phyloP scores from a whole-genome alignment of 2,329 filamentous ascomycete species.

The Alternaria ethzedia region DNA sequence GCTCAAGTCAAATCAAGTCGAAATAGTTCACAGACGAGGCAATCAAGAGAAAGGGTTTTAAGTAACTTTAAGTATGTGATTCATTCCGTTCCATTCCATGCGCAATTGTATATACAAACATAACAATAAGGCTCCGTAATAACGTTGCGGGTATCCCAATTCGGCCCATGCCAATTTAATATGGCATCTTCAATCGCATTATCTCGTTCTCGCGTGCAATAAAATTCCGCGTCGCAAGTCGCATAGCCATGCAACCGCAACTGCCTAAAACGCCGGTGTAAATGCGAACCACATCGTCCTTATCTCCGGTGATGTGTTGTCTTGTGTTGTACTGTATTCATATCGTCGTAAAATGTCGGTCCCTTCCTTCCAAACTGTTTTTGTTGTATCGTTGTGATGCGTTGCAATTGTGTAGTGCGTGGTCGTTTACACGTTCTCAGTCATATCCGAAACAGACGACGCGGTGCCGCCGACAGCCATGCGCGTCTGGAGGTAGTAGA shows the following conservation, averaged over 20 bases:
- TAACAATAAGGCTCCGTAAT: neutral
- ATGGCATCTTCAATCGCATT: neutral
- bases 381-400: neutral
- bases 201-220: neutral
- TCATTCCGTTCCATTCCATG: neutral
- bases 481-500: slow-evolving; percentile 57
- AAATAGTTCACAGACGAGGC: neutral
- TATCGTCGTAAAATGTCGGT: neutral
- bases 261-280: neutral
- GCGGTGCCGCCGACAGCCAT: slow-evolving; percentile 48
- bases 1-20: neutral
- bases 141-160: slow-evolving; percentile 9
- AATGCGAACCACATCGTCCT: neutral
- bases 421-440: slow-evolving; percentile 12
- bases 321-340: neutral
- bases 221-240: neutral
- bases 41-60: neutral
- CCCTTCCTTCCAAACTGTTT: too few species aligned
- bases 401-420: neutral
- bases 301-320: neutral
- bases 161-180: neutral
- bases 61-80: neutral
- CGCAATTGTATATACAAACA: neutral
- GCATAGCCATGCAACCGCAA: slow-evolving; percentile 4
- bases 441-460: slow-evolving; percentile 41